Base-by-base conservation (phyloP, 108 stramenopile species). In the Cylindrotheca closterium region DNA sequence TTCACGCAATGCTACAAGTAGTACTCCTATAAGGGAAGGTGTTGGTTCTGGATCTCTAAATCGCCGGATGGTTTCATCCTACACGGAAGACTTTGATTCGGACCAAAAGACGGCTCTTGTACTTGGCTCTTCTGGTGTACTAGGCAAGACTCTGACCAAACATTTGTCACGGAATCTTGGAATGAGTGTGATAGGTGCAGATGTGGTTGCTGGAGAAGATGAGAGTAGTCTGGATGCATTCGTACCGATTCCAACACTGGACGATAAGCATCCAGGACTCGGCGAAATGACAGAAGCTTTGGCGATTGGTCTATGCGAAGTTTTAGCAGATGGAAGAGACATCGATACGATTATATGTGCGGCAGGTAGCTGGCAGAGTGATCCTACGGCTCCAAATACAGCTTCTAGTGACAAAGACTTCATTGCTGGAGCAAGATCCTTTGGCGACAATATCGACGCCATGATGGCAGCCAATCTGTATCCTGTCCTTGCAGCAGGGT, bases 261-360 rank as follows among this genome's bases (percentile, higher is more conserved):
- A 15, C 10, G 37, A 42, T 10, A 42, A 15, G 15, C 21, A 29
- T 45, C 32, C 54, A 0, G 56, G 67, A 25, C 33, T 85, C 42
- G 63, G 55, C 23, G 78, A 84, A 57, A 30, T 88, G 29, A 80
- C 85, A 8, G 45, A 59, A 55, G 70, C 58, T 22, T 48, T 91
- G 62, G 61, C 55, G 51, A 61, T 65, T 8, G 89, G 89, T 17
- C 54, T 88, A 12, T 54, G 51, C 0, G 56, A 63, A 18, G 53
- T 59, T 12, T 49, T 71, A 26, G 57, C 51, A 15, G 54, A 66
- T 26, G 67, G 51, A 1, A 54, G 30, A 12, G 78, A 71, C 31
- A 65, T 92, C 28, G 87, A 92, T 67, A 84, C 82, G 10, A 74
- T 92, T 25, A 73, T 92, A 31, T 73, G 77, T 60, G 87, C 84